Conservation (phyloP, 1,284 basidiomycete genomes). For the Coniferiporia sulphurascens region DNA sequence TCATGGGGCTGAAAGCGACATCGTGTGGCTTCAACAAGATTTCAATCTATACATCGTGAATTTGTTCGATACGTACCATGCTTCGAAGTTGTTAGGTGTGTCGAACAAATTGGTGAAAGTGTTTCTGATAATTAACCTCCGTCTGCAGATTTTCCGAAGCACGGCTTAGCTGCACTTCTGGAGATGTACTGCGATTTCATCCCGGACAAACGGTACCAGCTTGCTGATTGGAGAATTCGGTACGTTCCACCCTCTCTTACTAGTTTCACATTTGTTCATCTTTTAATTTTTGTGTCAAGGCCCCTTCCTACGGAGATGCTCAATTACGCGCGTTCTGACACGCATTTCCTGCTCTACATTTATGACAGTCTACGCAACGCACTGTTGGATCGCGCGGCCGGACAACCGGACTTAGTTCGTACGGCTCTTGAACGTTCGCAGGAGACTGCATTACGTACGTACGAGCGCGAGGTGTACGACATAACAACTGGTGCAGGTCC, state of each 20-base stretch:
- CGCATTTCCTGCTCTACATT: conserved; percentile 90
- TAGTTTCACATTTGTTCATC: not conserved
- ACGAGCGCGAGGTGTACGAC: conserved; percentile 69
- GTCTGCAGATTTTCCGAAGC: conserved; percentile 67
- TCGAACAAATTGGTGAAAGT: not conserved
- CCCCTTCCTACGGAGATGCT: conserved; percentile 89
- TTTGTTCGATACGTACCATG: conserved; percentile 95
- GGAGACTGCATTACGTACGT: conserved; percentile 67
- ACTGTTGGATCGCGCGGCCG: conserved; percentile 58
- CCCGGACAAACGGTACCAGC: conserved; percentile 95
- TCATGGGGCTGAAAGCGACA: conserved; percentile 93
- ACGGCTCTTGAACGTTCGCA: conserved; percentile 66
- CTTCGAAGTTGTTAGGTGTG: conserved; percentile 78
- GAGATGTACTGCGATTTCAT: conserved; percentile 86
- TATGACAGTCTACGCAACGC: conserved; percentile 92
- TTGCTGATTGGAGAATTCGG: conserved; percentile 96
- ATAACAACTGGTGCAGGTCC: conserved; percentile 55
- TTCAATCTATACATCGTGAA: conserved; percentile 93
- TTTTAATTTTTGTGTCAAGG: conserved; percentile 31
- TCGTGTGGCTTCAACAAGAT: conserved; percentile 95
- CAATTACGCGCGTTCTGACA: conserved; percentile 91
- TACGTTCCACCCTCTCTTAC: conserved; percentile 27
- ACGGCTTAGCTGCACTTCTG: conserved; percentile 83
- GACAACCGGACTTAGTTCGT: conserved; percentile 37
- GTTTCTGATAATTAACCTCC: conserved; percentile 2